A percentile compares a stretch with the other conserved stretches of the same genome.
phyloP scores from a whole-genome alignment of 2,329 filamentous ascomycete genomes.

The Colletotrichum tabaci region DNA sequence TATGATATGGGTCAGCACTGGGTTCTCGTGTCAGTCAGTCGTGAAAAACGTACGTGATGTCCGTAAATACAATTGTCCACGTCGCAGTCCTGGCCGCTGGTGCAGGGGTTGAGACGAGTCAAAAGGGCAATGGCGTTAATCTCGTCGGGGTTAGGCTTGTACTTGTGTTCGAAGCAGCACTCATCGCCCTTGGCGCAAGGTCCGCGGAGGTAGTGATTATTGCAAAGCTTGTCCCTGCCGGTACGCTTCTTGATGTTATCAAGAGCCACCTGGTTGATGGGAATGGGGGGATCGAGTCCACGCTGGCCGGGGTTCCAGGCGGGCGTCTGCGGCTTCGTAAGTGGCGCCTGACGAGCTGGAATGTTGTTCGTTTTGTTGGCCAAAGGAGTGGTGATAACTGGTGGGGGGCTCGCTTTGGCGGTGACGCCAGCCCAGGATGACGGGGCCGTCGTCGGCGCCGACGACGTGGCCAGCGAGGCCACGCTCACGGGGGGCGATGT shows the following conservation, averaged over 20 bases:
- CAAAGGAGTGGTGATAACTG: slow-evolving; percentile 60
- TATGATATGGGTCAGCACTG: slow-evolving; percentile 46
- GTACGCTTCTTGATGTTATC: slow-evolving; percentile 71
- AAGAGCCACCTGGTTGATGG: slow-evolving; percentile 60
- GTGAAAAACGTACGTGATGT: slow-evolving; percentile 66
- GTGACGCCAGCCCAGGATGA: slow-evolving; percentile 60
- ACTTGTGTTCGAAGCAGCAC: slow-evolving; percentile 71
- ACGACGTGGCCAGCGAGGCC: slow-evolving; percentile 45
- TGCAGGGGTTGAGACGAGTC: slow-evolving; percentile 71
- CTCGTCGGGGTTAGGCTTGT: slow-evolving; percentile 68
- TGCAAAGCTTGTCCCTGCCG: slow-evolving; percentile 71
- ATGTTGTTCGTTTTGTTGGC: slow-evolving; percentile 49
- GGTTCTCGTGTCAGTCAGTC: background rate
- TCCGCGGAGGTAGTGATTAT: slow-evolving; percentile 73
- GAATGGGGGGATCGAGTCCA: slow-evolving; percentile 68
- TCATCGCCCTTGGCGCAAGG: slow-evolving; percentile 68
- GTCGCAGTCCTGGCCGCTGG: slow-evolving; percentile 70
- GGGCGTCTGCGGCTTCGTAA: slow-evolving; percentile 48
- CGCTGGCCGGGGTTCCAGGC: slow-evolving; percentile 69
- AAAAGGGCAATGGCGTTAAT: slow-evolving; percentile 69
- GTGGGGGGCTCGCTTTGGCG: slow-evolving; percentile 59
- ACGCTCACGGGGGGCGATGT: slow-evolving; percentile 47
- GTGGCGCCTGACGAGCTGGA: slow-evolving; percentile 18
- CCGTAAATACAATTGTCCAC: slow-evolving; percentile 74
- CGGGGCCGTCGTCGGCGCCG: slow-evolving; percentile 36